phyloP scores from a whole-genome alignment of 2,329 filamentous ascomycete species.

The Nigrospora oryzae region DNA sequence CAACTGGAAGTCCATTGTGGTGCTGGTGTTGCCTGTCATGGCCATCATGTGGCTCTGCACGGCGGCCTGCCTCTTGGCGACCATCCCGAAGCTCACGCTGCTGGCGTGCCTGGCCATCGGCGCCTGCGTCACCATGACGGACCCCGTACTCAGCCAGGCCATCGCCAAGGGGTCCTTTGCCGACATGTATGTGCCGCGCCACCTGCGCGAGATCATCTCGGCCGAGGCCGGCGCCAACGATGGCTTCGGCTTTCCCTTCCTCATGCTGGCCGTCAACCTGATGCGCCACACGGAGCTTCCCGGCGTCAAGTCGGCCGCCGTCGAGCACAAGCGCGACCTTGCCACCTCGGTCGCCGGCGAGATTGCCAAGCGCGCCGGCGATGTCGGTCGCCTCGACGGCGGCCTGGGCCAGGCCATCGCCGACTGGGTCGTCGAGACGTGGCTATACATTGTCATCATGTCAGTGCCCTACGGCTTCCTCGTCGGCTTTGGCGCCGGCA shows the following conservation, averaged over 20 bases:
- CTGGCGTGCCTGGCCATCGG: conserved; percentile 48
- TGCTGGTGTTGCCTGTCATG: conserved; percentile 52
- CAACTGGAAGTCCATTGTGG: conserved; percentile 42
- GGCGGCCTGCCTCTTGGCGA: conserved; percentile 44
- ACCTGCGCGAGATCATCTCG: conserved; percentile 52
- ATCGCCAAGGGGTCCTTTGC: conserved; percentile 55
- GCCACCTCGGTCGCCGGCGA: no score
- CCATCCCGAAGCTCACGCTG: conserved; percentile 44
- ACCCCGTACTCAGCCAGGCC: conserved; percentile 53
- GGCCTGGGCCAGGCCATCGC: conserved; percentile 22
- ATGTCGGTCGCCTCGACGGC: conserved; percentile 12
- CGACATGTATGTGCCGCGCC: conserved; percentile 50
- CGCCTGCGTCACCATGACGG: conserved; percentile 53
- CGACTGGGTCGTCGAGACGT: conserved; percentile 52
- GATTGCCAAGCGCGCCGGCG: conserved; percentile 29
- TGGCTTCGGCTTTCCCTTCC: conserved; percentile 53
- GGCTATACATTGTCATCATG: conserved; percentile 50
- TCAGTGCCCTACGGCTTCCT: conserved; percentile 42
- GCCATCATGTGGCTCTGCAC: conserved; percentile 54
- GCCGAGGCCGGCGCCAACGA: conserved; percentile 55
- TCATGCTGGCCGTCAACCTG: conserved; percentile 49
- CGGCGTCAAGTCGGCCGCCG: neutral
- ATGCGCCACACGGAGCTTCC: conserved; percentile 32
- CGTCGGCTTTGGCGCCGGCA: conserved; percentile 37
- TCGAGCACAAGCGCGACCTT: no score